Evolutionary conservation across 768 basidiomycete species (phyloP).

Genomic region (Agrocybe praecox): DNA sequence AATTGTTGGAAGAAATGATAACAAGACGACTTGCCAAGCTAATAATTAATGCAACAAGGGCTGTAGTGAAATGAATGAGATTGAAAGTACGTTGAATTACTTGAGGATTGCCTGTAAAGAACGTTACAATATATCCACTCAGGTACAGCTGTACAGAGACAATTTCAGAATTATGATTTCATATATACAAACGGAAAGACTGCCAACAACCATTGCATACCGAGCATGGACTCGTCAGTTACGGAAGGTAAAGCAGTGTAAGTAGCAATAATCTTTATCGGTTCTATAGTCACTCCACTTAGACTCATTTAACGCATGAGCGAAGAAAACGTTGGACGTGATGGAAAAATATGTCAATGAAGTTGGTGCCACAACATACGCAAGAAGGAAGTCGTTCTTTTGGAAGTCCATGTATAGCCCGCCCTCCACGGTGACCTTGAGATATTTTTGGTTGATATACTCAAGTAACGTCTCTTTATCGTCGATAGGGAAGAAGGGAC

Average conservation of each 20-base stretch:
- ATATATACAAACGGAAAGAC: slow-evolving; percentile 75
- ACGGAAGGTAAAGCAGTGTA: slow-evolving; percentile 59
- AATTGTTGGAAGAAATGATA: neutral
- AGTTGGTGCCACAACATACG: neutral
- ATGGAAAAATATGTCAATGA: slow-evolving; percentile 67
- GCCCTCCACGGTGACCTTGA: slow-evolving; percentile 3
- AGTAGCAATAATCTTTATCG: slow-evolving; percentile 55
- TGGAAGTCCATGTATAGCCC: slow-evolving; percentile 15
- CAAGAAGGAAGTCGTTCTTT: slow-evolving; percentile 9
- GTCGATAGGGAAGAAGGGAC: slow-evolving; percentile 6
- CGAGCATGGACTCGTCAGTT: slow-evolving; percentile 54
- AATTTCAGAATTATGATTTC: slow-evolving; percentile 56
- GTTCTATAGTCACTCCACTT: slow-evolving; percentile 27
- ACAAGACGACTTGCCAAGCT: slow-evolving; percentile 13
- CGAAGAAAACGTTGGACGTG: slow-evolving; percentile 68
- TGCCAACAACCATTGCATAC: slow-evolving; percentile 74
- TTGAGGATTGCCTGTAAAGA: slow-evolving; percentile 12
- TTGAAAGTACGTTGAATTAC: slow-evolving; percentile 12
- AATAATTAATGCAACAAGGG: slow-evolving; percentile 20
- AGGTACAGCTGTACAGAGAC: slow-evolving; percentile 47
- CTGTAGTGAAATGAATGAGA: slow-evolving; percentile 17
- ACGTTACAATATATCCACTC: slow-evolving; percentile 17
- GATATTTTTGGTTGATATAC: neutral
- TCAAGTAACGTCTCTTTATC: slow-evolving; percentile 7
- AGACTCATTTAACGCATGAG: slow-evolving; percentile 57